Percentiles rank a stretch among this genome's conserved stretches.
Evolutionary conservation across 768 basidiomycete species (phyloP).

Genomic region (Pleurotus djamor): DNA sequence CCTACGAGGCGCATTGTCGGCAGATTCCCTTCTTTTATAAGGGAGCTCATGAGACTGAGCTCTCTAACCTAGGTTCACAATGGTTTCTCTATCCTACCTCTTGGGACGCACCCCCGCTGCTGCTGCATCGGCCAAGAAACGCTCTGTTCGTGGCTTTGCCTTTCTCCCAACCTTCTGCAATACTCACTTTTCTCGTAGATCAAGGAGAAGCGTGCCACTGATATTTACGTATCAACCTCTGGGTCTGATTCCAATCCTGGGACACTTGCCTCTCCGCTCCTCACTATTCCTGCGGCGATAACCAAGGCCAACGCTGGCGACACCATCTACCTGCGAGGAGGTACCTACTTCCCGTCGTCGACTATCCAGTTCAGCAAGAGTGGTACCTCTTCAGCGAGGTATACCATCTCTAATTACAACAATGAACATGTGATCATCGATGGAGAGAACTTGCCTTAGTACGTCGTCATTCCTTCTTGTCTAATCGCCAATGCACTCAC

Average conservation of each 20-base stretch:
- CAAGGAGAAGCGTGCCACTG: not conserved
- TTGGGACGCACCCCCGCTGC: not conserved
- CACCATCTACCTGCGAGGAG: not conserved
- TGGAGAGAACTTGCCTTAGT: not conserved
- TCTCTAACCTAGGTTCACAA: not conserved
- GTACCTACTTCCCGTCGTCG: not conserved
- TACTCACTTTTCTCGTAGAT: not conserved
- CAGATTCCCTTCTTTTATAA: not conserved
- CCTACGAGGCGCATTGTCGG: not conserved
- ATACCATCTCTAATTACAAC: not conserved
- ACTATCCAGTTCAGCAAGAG: not conserved
- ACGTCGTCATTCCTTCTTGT: not conserved
- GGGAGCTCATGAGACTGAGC: no score
- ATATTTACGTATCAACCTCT: not conserved
- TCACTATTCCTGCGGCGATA: not conserved
- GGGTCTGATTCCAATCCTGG: not conserved
- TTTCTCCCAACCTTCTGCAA: not conserved
- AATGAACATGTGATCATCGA: not conserved
- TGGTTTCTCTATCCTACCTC: not conserved
- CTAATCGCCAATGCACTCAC: not conserved
- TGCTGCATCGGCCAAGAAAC: not conserved
- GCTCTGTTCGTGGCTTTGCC: not conserved
- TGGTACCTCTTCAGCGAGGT: not conserved
- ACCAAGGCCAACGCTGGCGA: not conserved
- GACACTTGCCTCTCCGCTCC: not conserved